Conservation (phyloP, 2,329 filamentous ascomycete genomes). For the Lasiodiplodia sp. region DNA sequence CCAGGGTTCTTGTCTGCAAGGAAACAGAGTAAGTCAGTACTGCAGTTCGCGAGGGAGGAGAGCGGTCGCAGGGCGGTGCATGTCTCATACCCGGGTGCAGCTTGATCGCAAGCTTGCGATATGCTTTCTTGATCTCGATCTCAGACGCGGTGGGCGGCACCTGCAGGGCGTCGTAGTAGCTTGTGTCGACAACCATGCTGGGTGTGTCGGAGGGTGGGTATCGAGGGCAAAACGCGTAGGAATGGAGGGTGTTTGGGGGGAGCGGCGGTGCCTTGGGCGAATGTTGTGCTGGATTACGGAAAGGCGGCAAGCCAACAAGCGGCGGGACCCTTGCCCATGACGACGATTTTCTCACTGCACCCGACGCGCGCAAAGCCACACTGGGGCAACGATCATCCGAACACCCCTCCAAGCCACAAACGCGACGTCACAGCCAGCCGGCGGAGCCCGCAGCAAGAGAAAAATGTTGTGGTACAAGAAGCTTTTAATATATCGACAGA, state of each 20-base stretch:
- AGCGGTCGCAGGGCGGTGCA: background rate
- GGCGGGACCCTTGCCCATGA: slow-evolving; percentile 29
- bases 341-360: slow-evolving; percentile 23
- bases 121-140: slow-evolving; percentile 96
- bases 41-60: slow-evolving; percentile 20
- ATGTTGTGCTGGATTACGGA: slow-evolving; percentile 19
- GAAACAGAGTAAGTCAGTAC: slow-evolving; percentile 8
- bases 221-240: slow-evolving; percentile 3
- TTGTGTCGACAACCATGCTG: slow-evolving; percentile 83
- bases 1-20: slow-evolving; percentile 91
- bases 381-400: slow-evolving; percentile 24
- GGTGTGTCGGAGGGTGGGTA: slow-evolving; percentile 38
- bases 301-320: slow-evolving; percentile 22
- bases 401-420: slow-evolving; percentile 19
- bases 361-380: slow-evolving; percentile 21
- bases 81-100: slow-evolving; percentile 77
- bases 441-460: background rate
- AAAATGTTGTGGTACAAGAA: slow-evolving; percentile 3
- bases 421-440: slow-evolving; percentile 8
- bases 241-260: slow-evolving; percentile 1
- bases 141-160: slow-evolving; percentile 85
- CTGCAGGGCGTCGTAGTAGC: slow-evolving; percentile 86
- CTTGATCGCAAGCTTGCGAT: slow-evolving; percentile 88
- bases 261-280: slow-evolving; percentile 7
- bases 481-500: slow-evolving; percentile 28